Conservation (phyloP, 1,284 basidiomycete genomes). For the Wolfiporia cocos region DNA sequence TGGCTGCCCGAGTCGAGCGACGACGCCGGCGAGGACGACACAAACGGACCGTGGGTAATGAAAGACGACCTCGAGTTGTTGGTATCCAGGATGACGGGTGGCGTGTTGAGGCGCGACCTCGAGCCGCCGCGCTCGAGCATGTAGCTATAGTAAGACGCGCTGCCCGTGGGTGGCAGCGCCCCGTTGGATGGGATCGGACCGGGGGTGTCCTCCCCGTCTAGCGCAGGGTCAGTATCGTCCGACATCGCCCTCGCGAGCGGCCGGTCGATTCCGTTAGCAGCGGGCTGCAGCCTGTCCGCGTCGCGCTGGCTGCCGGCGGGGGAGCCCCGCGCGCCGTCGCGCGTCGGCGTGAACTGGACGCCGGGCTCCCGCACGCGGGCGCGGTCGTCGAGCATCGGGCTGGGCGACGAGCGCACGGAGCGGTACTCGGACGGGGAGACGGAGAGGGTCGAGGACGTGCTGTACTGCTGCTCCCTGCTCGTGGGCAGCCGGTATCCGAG, state of each 20-base stretch:
- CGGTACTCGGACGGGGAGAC: constrained; percentile 58
- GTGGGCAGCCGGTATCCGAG: constrained; percentile 41
- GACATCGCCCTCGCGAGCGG: constrained; percentile 38
- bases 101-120: constrained; percentile 28
- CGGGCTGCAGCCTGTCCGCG: constrained; percentile 35
- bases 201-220: constrained; percentile 47
- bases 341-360: constrained; percentile 23
- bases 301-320: constrained; percentile 44
- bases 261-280: constrained; percentile 36
- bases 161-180: too few relatives aligned
- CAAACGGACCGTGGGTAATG: constrained; percentile 32
- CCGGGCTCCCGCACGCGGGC: constrained; percentile 23
- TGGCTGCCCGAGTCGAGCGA: constrained; percentile 70
- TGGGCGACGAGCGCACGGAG: constrained; percentile 65
- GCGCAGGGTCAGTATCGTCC: constrained; percentile 44
- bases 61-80: constrained; percentile 30
- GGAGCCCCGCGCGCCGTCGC: constrained; percentile 36
- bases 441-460: constrained; percentile 45
- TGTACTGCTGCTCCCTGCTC: constrained; percentile 47
- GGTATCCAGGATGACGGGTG: constrained; percentile 36
- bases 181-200: constrained; percentile 17
- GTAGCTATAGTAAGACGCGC: constrained; percentile 12
- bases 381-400: constrained; percentile 39
- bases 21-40: constrained; percentile 69
- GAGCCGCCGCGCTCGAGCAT: constrained; percentile 18